Evolutionary conservation across 225 moss, liverwort and hornwort genomes (phyloP), one percentile per base, ranked within the genome.

Genomic region (Polytrichum formosum): DNA sequence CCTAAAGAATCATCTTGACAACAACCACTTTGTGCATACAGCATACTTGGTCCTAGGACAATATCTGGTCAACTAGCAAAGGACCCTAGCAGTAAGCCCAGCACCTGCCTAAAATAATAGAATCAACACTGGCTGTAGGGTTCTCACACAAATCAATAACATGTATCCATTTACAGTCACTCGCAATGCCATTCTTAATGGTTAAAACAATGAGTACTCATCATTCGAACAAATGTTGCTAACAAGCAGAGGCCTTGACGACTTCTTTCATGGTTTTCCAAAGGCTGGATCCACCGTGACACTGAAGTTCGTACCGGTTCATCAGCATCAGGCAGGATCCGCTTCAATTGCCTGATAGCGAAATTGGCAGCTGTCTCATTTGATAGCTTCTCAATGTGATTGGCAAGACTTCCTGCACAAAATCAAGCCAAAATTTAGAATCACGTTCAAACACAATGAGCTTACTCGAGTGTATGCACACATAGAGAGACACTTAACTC

Each of bases 331-430:
- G 98, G 98, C 62, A 98, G 76, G 74, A 98, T 98, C 77, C 88
- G 90, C 79, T 98, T 98, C 70, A 98, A 70, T 75, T 98, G 98
- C 81, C 88, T 81, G 59, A 98, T 90, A 6, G 98, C 94, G 55
- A 94, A 94, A 77, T 80, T 89, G 16, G 91, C 91, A 59, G 94
- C 94, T 28, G 90, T 90, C 60, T 90, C 92, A 73, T 98, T 90
- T 22, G 98, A 94, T 26, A 94, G 82, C 21, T 81, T 70, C 78
- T 98, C 94, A 7, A 98, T 94, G 37, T 98, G 91, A 71, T 98
- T 86, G 7, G 98, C 98, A 65, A 98, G 87, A 54, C 90, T 79
- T 65, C 98, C 98, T 81, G 88, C 88, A 74, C 77, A 88, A 76
- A 82, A 53, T 60, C 6, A 65, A 27, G 28, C 28, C 5, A 69